Evolutionary conservation across 1,284 basidiomycete species (phyloP), one percentile per base, ranked within the genome.

Genomic region (Stereum hirsutum): DNA sequence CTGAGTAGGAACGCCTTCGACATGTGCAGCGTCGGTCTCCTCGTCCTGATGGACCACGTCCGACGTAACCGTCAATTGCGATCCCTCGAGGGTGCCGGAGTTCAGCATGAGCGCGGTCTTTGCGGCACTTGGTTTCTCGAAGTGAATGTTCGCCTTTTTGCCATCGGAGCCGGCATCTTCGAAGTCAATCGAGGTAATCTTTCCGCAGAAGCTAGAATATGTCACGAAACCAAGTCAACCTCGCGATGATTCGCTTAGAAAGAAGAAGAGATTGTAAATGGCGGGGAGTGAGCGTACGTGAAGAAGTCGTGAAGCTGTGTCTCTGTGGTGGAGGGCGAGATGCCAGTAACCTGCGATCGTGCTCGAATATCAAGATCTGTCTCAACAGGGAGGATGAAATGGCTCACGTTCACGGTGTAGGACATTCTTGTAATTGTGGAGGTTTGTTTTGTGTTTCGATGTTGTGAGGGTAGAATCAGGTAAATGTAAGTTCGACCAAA

Each of bases 91-190:
- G 23, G 73, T 69, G 2, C 85, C 85, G 17, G 79, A 86, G 54
- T 84, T 81, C 40, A 89, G 65, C 81, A 89, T 86, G 32, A 86
- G 59, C 5, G 89, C 88, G 0, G 89, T 91, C 60, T 81, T 81
- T 7, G 81, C 88, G 1, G 89, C 83, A 11, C 76, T 76, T 12
- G 76, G 66, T 61, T 89, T 89, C 59, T 85, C 81, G 53, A 89
- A 91, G 44, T 74, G 59, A 48, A 91, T 72, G 15, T 65, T 66
- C 5, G 87, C 86, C 2, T 57, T 57, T 27, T 60, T 59, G 41
- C 10, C 10, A 19, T 61, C 42, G 23, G 60, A 53, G 21, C 53
- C 50, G 14, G 42, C 53, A 2, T 57, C 54, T 23, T 73, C 60
- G 57, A 69, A 62, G 20, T 86, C 74, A 56, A 90, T 78, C 19